Evolutionary conservation across 176 grass and related monocot genomes (phyloP), one percentile per base, ranked within the genome.

Genomic region (Paspalum notatum): DNA sequence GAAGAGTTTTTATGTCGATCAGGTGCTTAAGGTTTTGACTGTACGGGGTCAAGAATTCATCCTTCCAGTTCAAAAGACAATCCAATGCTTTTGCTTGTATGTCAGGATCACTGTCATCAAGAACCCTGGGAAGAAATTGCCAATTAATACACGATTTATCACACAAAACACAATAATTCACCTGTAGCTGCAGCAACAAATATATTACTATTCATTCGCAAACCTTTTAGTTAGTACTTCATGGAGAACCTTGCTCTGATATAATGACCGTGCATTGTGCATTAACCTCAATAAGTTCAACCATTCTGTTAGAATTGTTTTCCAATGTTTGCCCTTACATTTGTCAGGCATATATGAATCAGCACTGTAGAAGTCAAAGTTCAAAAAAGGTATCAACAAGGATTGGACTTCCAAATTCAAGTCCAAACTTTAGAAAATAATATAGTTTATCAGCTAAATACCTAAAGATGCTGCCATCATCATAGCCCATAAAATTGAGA

Each of bases 31-130:
- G 81, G 74, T 92, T 85, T 69, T 89, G 78, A 42, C 75, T 68
- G 66, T 98, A 93, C 40, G 92, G 88, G 14, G 39, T 60, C 59
- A 98, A 41, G 62, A 82, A 98, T 51, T 89, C 88, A 78, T 98
- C 88, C 78, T 93, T 98, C 90, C 92, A 98, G 79, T 91, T 98
- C 66, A 94, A 60, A 73, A 98, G 71, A 53, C 95, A 98, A 88
- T 93, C 95, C 41, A 98, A 76, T 83, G 88, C 92, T 89, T 91
- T 94, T 58, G 78, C 61, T 74, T 98, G 95, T 82, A 98, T 67
- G 14, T 94, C 88, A 74, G 92, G 78, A 83, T 98, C 95, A 63
- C 60, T 82, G 14, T 98, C 95, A 75, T 93, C 95, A 78, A 98
- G 88, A 78, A 98, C 85, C 88, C 91, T 97, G 80, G 38, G 71